Percentiles rank a stretch among this genome's conserved stretches.
These are phyloP conservation scores for Juglanconis sp. DNA, from an alignment of 2,329 filamentous ascomycete species.

Conservation along the genomic window DNA sequence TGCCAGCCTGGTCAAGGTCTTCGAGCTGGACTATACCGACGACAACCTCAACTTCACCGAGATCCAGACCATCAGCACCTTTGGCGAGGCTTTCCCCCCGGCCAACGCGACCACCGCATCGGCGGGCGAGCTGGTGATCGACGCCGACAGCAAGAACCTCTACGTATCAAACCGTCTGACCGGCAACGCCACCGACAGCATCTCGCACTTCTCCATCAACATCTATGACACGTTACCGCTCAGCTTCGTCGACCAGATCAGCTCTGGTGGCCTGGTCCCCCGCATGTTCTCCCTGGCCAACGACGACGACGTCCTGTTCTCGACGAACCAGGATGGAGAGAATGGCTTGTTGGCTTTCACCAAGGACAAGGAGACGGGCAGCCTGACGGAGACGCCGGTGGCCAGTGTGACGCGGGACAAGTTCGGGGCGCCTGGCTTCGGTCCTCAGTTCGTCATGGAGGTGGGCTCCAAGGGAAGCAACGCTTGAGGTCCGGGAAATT, in stretches of 20 bases:
- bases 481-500: not conserved
- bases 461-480: slow-evolving; percentile 4
- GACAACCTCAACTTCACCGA: slow-evolving; percentile 33
- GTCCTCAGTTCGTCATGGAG: slow-evolving; percentile 30
- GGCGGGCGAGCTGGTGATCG: slow-evolving; percentile 44
- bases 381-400: slow-evolving; percentile 26
- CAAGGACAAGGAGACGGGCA: slow-evolving; percentile 28
- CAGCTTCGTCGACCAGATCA: slow-evolving; percentile 31
- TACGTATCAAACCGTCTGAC: slow-evolving; percentile 52
- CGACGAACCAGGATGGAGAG: slow-evolving; percentile 44
- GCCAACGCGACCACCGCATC: slow-evolving; percentile 36
- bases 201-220: slow-evolving; percentile 42
- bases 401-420: slow-evolving; percentile 24
- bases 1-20: slow-evolving; percentile 42
- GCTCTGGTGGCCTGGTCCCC: slow-evolving; percentile 36
- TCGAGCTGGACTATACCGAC: slow-evolving; percentile 36
- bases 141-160: slow-evolving; percentile 39
- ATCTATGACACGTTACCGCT: slow-evolving; percentile 29
- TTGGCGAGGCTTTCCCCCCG: slow-evolving; percentile 32
- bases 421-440: slow-evolving; percentile 28
- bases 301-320: slow-evolving; percentile 37
- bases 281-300: slow-evolving; percentile 45
- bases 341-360: slow-evolving; percentile 38
- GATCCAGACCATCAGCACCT: slow-evolving; percentile 39
- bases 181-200: slow-evolving; percentile 42